phyloP scores from a whole-genome alignment of 1,284 basidiomycete species.

The Ceratobasidium sp. region DNA sequence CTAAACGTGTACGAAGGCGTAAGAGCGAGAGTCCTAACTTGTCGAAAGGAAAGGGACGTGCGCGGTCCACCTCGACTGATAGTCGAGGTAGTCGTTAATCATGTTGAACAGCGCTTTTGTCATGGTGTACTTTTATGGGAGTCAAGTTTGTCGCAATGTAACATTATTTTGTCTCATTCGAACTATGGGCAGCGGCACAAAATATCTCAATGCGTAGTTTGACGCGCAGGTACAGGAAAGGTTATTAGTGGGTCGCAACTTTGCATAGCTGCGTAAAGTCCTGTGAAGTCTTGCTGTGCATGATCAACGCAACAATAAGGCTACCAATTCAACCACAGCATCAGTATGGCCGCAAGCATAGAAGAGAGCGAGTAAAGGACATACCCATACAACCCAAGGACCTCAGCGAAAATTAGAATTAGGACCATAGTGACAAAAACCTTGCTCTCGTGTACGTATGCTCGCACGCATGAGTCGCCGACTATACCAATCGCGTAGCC shows the following conservation, averaged over 20 bases:
- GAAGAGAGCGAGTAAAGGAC: conserved; percentile 59
- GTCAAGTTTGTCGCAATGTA: conserved; percentile 16
- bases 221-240: neutral
- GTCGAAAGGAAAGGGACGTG: conserved; percentile 27
- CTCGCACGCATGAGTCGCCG: conserved; percentile 79
- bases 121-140: neutral
- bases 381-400: conserved; percentile 84
- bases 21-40: conserved; percentile 2
- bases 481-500: conserved; percentile 98
- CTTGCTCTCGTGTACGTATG: conserved; percentile 63
- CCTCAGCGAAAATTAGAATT: conserved; percentile 94
- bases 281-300: conserved; percentile 73
- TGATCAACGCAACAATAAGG: conserved; percentile 87
- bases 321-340: conserved; percentile 53
- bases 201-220: neutral
- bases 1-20: conserved; percentile 21
- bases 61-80: conserved; percentile 20
- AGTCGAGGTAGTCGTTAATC: conserved; percentile 21
- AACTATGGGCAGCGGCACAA: neutral
- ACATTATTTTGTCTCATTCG: conserved; percentile 30
- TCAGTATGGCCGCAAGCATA: conserved; percentile 48
- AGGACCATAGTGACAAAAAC: conserved; percentile 89
- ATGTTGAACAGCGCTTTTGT: neutral
- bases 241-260: neutral
- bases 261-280: neutral